Evolutionary conservation across 768 basidiomycete species (phyloP).

Genomic region (Lactarius hengduanensis): DNA sequence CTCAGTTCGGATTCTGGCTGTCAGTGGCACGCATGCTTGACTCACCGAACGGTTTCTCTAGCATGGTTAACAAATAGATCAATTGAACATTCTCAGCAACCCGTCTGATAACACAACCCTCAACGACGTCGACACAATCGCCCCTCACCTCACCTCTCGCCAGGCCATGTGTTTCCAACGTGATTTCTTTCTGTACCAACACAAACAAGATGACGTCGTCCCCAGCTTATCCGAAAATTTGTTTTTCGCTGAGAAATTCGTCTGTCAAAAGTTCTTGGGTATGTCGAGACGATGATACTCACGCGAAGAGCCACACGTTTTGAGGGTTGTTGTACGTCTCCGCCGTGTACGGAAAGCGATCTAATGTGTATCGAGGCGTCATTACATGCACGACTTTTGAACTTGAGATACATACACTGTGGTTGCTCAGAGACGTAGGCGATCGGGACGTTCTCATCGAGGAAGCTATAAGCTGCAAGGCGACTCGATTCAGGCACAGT

Average conservation of each 20-base stretch:
- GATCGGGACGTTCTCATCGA: conserved; percentile 35
- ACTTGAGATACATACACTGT: conserved; percentile 27
- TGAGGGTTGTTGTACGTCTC: conserved; percentile 28
- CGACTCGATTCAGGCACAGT: neutral
- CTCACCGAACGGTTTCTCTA: too few species aligned
- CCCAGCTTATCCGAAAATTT: neutral
- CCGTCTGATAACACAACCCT: neutral
- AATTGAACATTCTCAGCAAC: neutral
- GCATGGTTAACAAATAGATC: neutral
- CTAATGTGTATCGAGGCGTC: neutral
- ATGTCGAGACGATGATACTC: neutral
- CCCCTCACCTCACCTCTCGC: too few species aligned
- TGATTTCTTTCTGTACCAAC: neutral
- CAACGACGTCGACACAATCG: too few species aligned
- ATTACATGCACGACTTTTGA: neutral
- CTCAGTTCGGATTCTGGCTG: too few species aligned
- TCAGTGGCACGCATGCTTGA: too few species aligned
- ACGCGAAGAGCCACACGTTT: conserved; percentile 25
- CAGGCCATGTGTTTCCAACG: too few species aligned
- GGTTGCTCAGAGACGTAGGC: conserved; percentile 37
- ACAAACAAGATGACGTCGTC: neutral
- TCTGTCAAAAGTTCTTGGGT: neutral
- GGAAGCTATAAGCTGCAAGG: conserved; percentile 25
- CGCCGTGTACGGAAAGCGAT: conserved; percentile 19
- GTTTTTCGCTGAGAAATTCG: neutral